Evolutionary conservation across 2,329 filamentous ascomycete species (phyloP), one percentile per base, ranked within the genome.

Genomic region (Cladosporium sp.): DNA sequence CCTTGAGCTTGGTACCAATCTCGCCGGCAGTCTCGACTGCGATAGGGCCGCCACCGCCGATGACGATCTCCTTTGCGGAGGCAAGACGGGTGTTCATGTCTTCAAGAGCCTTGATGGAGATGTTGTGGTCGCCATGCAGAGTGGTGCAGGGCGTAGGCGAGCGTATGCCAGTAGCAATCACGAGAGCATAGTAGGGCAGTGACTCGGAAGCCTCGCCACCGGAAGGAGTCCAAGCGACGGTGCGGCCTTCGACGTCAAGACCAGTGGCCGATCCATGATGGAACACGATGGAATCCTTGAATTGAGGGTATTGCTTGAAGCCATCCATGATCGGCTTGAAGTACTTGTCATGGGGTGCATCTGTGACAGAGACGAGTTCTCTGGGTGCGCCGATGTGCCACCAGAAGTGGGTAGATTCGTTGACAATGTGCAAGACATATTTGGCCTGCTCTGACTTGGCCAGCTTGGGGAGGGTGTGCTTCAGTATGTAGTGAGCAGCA

Each of bases 401-500:
- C 73, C 76, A 85, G 73, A 80, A 83, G 40, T 78, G 73, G 3
- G 75, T 72, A 14, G 79, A 79, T 3, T 82, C 81, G 58, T 81
- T 79, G 64, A 87, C 75, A 17, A 85, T 72, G 55, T 79, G 78
- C 43, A 87, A 71, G 59, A 82, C 81, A 67, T 83, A 81, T 11
- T 74, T 73, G 58, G 59, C 60, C 34, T 66, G 60, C 25, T 67
- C 61, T 15, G 59, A 55, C 20, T 61, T 43, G 38, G 67, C 55
- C 52, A 78, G 67, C 30, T 70, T 62, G 0, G 82, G 79, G 9
- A 84, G 49, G 22, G 74, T 73, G 70, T 85, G 80, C 60, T 79
- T 79, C 28, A 82, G 76, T 28, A 82, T 70, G 63, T 82, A 81
- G 63, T 85, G 82, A 1, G 82, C 80, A 3, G 72, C 75, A 5